Evolutionary conservation across 1,139 yeast genomes (phyloP).

Genomic region (Diutina siamensis): DNA sequence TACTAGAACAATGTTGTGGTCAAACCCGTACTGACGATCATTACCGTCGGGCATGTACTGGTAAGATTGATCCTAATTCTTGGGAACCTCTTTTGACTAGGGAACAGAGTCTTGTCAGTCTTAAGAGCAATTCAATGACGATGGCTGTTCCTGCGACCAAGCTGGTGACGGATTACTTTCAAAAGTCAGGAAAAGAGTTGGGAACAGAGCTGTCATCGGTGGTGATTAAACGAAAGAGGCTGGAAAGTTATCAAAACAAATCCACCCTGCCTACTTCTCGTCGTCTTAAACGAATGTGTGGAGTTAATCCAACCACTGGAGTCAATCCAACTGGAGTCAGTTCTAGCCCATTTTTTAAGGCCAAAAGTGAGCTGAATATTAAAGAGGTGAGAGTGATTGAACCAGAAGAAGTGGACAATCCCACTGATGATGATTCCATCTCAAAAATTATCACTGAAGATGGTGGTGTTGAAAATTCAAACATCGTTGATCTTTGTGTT

Average conservation of each 20-base stretch:
- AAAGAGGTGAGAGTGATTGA: neutral
- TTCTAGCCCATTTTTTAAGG: constrained; percentile 1
- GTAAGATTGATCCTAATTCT: constrained; percentile 55
- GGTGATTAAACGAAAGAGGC: neutral
- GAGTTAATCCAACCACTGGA: no score
- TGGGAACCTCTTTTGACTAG: constrained; percentile 36
- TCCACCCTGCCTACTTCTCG: neutral
- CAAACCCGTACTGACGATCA: constrained; percentile 30
- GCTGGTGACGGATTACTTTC: constrained; percentile 3
- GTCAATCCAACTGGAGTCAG: neutral
- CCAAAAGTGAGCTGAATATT: neutral
- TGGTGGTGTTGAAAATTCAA: no score
- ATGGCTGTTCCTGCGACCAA: neutral
- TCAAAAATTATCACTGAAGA: no score
- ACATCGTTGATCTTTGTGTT: neutral
- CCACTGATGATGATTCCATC: neutral
- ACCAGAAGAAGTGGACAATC: neutral
- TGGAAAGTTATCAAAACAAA: no score
- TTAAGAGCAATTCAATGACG: neutral
- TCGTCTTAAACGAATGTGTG: neutral
- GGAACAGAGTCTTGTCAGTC: constrained; percentile 22
- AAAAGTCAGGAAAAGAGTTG: neutral
- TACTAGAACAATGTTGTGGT: constrained; percentile 55
- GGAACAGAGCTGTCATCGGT: neutral
- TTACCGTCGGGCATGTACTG: constrained; percentile 50